Percentiles rank a stretch among this genome's conserved stretches.
Conservation (phyloP, 331 rosid genomes). For the Acacia concinna region DNA sequence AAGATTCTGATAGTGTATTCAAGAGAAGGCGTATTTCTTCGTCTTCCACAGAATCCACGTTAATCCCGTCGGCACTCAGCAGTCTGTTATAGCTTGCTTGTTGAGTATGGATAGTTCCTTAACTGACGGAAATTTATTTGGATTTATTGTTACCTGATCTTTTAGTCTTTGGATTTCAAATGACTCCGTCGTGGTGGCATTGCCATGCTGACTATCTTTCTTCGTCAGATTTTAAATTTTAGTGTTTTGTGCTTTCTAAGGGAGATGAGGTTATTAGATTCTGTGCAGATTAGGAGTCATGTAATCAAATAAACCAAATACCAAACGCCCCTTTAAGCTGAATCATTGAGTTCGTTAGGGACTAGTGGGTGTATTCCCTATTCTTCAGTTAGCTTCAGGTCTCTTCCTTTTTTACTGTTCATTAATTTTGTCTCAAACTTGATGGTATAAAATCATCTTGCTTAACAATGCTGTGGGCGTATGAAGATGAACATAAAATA, state of each 20-base stretch:
- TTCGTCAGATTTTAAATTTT: neutral
- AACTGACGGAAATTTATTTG: neutral
- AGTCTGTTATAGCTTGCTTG: neutral
- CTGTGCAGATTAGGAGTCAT: neutral
- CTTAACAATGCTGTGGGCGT: slow-evolving; percentile 10
- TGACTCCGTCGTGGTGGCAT: neutral
- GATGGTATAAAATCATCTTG: neutral
- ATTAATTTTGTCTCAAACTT: neutral
- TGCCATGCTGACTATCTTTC: neutral
- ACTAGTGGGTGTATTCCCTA: neutral
- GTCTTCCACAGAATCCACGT: too few relatives aligned
- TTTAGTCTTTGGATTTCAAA: neutral
- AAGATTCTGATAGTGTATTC: too few relatives aligned
- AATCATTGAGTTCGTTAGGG: neutral
- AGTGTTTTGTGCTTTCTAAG: neutral
- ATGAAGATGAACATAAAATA: slow-evolving; percentile 1
- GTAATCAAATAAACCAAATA: neutral
- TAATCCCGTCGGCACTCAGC: too few relatives aligned
- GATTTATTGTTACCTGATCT: neutral
- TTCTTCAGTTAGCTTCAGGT: neutral
- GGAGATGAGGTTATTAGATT: neutral
- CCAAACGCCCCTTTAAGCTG: neutral
- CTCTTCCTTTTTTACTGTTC: neutral
- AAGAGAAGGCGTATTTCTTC: too few relatives aligned
- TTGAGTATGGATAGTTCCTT: neutral